Conservation (phyloP, 176 grass and related monocot genomes). For the Carex kokanica region DNA sequence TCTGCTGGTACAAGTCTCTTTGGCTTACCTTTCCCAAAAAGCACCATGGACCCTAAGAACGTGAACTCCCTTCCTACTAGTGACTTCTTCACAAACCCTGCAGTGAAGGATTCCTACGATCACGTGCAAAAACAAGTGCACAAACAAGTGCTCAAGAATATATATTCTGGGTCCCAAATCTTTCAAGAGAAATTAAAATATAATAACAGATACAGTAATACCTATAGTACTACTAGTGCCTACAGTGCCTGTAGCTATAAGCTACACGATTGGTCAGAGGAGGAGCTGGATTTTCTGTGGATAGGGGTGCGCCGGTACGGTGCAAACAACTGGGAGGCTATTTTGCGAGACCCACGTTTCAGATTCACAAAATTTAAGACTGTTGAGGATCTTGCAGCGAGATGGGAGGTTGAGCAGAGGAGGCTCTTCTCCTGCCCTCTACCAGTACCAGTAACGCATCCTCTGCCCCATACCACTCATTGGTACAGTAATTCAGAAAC, state of each 20-base stretch:
- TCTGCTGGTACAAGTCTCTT: constrained; percentile 12
- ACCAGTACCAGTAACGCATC: not conserved
- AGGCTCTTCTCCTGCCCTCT: constrained; percentile 38
- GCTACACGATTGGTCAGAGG: constrained; percentile 63
- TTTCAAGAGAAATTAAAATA: constrained; percentile 22
- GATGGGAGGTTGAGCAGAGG: constrained; percentile 83
- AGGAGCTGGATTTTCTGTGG: constrained; percentile 96
- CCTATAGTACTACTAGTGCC: not conserved
- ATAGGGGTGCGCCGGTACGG: constrained; percentile 95
- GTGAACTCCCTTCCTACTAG: not conserved
- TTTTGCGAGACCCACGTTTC: constrained; percentile 61
- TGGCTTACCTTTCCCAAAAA: constrained; percentile 1
- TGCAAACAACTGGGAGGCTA: constrained; percentile 71
- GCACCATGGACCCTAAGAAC: constrained; percentile 4
- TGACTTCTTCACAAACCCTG: not conserved
- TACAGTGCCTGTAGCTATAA: not conserved
- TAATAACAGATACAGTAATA: constrained; percentile 4
- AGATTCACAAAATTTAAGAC: constrained; percentile 55
- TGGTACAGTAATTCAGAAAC: constrained; percentile 3
- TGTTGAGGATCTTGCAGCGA: constrained; percentile 68
- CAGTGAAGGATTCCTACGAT: not conserved
- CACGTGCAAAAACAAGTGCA: constrained; percentile 12
- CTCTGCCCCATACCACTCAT: not conserved
- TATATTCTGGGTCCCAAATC: constrained; percentile 17
- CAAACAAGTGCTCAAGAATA: constrained; percentile 17